Evolutionary conservation across 2,329 filamentous ascomycete species (phyloP).

Genomic region (Sclerotinia subarctica): DNA sequence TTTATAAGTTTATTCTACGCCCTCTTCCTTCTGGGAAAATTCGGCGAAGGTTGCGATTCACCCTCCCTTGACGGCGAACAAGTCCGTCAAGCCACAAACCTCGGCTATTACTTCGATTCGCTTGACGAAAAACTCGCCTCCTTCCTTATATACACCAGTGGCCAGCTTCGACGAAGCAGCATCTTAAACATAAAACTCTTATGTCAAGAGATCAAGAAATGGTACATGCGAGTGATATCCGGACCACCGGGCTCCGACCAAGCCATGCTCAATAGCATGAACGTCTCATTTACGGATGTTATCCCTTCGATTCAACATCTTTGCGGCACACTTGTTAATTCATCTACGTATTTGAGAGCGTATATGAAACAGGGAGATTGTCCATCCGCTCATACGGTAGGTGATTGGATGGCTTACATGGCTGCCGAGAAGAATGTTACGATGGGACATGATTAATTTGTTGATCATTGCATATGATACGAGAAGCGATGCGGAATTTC

Average conservation of each 20-base stretch:
- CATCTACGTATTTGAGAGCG: background rate
- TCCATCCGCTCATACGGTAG: background rate
- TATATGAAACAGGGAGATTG: background rate
- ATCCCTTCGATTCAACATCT: constrained; percentile 3
- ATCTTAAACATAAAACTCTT: constrained; percentile 3
- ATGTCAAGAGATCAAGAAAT: background rate
- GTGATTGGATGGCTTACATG: background rate
- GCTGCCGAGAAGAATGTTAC: background rate
- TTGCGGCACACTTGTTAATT: background rate
- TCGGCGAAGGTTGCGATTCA: constrained; percentile 21
- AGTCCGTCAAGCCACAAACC: constrained; percentile 22
- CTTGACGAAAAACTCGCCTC: constrained; percentile 22
- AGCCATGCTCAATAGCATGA: background rate
- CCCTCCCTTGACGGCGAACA: constrained; percentile 21
- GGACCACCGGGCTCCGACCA: background rate
- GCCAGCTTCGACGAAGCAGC: background rate
- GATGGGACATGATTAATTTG: too few relatives aligned
- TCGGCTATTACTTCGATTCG: constrained; percentile 27
- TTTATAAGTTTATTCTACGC: constrained; percentile 28
- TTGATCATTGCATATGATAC: background rate
- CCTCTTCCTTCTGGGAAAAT: constrained; percentile 27
- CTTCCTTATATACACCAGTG: background rate
- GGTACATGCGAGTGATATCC: background rate
- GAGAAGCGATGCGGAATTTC: too few relatives aligned
- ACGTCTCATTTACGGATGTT: background rate